Percentiles rank a stretch among this genome's conserved stretches.
Evolutionary conservation across 768 basidiomycete species (phyloP).

Genomic region (Tylopilus balloui): DNA sequence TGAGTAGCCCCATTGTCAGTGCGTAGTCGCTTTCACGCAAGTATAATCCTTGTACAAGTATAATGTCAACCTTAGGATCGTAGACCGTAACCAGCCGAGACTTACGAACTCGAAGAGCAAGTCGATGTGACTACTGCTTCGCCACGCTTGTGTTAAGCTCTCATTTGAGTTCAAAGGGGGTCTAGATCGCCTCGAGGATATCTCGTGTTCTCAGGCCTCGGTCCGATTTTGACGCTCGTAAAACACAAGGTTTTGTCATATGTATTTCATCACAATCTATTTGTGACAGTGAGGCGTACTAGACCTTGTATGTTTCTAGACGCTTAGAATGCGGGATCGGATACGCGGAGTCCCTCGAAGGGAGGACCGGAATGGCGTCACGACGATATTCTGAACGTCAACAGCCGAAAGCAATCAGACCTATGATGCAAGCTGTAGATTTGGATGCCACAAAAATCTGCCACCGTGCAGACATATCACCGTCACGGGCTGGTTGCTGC

Average conservation of each 20-base stretch:
- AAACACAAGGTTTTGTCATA: neutral
- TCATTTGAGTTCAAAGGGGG: neutral
- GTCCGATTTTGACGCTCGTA: neutral
- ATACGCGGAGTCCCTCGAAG: neutral
- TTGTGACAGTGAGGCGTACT: neutral
- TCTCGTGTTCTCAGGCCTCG: neutral
- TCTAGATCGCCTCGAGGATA: slow-evolving; percentile 2
- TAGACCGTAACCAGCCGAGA: neutral
- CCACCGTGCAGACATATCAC: neutral
- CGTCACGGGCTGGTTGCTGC: neutral
- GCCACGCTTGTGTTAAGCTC: neutral
- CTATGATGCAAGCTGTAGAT: neutral
- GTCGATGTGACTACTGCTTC: neutral
- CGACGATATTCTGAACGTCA: neutral
- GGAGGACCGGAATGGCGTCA: neutral
- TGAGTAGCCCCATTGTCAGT: slow-evolving; percentile 15
- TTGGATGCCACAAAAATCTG: neutral
- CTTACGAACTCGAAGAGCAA: neutral
- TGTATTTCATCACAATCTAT: neutral
- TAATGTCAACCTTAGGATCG: neutral
- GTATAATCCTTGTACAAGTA: neutral
- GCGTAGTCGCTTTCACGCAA: neutral
- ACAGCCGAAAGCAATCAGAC: neutral
- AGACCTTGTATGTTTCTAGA: neutral
- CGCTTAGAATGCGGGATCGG: neutral